Evolutionary conservation across 352 stramenopile genomes (phyloP), one percentile per base, ranked within the genome.

Genomic region (Phytopythium chamaehyphon): DNA sequence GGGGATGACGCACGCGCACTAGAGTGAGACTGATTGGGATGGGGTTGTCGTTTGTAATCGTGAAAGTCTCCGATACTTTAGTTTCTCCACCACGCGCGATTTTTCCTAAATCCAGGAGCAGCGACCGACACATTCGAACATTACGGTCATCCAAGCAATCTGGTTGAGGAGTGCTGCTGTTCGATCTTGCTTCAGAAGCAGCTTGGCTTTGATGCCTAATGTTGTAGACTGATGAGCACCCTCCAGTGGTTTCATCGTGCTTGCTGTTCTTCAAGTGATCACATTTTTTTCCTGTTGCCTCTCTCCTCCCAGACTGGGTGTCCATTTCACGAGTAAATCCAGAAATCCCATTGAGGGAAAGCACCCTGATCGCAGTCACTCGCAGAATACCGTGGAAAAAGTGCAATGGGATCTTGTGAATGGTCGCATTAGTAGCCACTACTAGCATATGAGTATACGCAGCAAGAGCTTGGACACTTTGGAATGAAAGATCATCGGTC

Each of bases 1-100:
- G 42, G 35, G 40, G 61, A 37, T 49, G 40, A 15, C 49, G 43
- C 35, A 70, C 16, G 12, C 21, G 50, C 15, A 38, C 51, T 19
- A 80, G 43, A 40, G 46, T 51, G 12, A 86, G 15, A 10, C 54
- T 45, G 15, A 77, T 35, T 26, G 62, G 55, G 1, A 80, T 56
- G 0, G 76, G 74, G 50, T 83, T 84, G 35, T 62, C 28, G 49
- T 86, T 88, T 6, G 44, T 68, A 22, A 86, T 53, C 37, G 59
- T 64, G 18, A 88, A 44, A n/a, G 66, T 54, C 10, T 81, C 66
- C 2, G 50, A 38, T 39, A 26, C 26, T 40, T 16, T 19, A 57
- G 62, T 28, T 45, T 47, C 5, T 36, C 47, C 62, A 19, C 57
- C 42, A 8, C 46, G 53, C n/a, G 70, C 66, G 19, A 86, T 54